These are phyloP conservation scores for Licmophora abbreviata DNA, from an alignment of 108 stramenopile genomes.

Conservation along the genomic window DNA sequence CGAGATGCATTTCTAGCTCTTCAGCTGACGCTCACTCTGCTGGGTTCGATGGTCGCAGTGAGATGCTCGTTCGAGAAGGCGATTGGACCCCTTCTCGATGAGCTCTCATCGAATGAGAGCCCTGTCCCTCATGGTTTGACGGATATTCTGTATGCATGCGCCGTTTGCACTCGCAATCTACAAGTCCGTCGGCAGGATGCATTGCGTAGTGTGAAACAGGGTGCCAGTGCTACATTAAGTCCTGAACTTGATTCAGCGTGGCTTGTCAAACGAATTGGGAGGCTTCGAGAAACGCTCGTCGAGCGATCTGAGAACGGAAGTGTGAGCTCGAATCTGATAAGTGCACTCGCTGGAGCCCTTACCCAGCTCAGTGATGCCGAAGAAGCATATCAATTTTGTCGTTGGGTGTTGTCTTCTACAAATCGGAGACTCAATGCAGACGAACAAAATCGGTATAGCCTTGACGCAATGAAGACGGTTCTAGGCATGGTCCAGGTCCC, in stretches of 20 bases:
- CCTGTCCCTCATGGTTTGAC: not conserved
- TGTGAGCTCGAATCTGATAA: no score
- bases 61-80: not conserved
- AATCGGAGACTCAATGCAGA: not conserved
- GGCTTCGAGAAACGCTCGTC: no score
- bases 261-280: no score
- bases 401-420: slow-evolving; percentile 23
- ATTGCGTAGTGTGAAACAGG: not conserved
- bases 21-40: not conserved
- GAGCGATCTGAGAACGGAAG: no score
- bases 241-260: no score
- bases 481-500: slow-evolving; percentile 25
- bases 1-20: not conserved
- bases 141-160: not conserved
- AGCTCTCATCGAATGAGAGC: not conserved
- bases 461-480: slow-evolving; percentile 19
- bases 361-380: not conserved
- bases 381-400: not conserved
- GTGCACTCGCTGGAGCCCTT: no score
- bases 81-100: not conserved
- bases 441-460: slow-evolving; percentile 8
- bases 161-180: slow-evolving; percentile 8
- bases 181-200: slow-evolving; percentile 16
- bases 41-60: not conserved
- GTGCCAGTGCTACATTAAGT: no score